phyloP scores from a whole-genome alignment of 768 basidiomycete genomes.

The Obba rivulosa region DNA sequence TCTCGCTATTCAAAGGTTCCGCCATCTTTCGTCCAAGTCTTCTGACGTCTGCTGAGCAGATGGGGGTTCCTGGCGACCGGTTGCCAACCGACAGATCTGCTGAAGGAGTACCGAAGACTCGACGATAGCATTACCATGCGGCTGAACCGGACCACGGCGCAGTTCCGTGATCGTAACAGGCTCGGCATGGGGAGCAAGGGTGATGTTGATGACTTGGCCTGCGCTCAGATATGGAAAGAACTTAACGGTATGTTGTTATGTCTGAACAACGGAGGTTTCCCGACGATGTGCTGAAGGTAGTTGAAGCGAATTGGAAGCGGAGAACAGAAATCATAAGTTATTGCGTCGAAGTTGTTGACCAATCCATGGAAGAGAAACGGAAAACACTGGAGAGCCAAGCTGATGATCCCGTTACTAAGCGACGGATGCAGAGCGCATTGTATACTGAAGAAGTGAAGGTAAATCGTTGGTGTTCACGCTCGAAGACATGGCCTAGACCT shows the following conservation, averaged over 20 bases:
- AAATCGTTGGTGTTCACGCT: conserved; percentile 13
- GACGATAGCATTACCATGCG: conserved; percentile 81
- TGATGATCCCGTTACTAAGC: conserved; percentile 39
- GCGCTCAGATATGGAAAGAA: conserved; percentile 72
- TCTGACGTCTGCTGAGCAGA: not conserved
- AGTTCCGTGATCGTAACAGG: conserved; percentile 69
- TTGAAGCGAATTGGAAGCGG: conserved; percentile 55
- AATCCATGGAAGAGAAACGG: conserved; percentile 53
- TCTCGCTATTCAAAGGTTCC: conserved; percentile 73
- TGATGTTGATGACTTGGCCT: conserved; percentile 68
- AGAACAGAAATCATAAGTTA: conserved; percentile 71
- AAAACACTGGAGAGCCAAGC: conserved; percentile 36
- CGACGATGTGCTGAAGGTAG: conserved; percentile 32
- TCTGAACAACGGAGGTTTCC: conserved; percentile 1
- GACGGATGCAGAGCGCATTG: conserved; percentile 49
- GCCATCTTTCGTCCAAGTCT: conserved; percentile 5
- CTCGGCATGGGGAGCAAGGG: conserved; percentile 37
- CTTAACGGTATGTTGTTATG: conserved; percentile 54
- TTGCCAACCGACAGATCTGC: conserved; percentile 70
- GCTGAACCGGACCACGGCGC: conserved; percentile 72
- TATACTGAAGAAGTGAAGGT: conserved; percentile 74
- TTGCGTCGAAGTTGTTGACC: conserved; percentile 67
- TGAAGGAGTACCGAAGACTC: conserved; percentile 75
- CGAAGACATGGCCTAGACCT: conserved; percentile 2
- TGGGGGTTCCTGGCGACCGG: conserved; percentile 10